Conservation (phyloP, 208 protist species). For the Wallacemonas sp. region DNA sequence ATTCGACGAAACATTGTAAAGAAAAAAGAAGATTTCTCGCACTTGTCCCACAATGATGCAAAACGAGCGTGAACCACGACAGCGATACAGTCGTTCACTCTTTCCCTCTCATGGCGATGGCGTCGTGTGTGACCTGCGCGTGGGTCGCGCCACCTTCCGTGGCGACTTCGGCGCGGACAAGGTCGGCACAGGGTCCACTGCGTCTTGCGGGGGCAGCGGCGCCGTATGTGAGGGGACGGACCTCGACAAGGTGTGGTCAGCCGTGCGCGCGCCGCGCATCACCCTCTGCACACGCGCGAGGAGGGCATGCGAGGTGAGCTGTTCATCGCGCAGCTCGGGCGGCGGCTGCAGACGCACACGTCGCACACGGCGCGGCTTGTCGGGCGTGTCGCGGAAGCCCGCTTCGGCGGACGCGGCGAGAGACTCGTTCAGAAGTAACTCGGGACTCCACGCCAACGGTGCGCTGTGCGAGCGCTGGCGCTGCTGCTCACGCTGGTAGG, state of each 20-base stretch:
- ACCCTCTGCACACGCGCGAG: background rate
- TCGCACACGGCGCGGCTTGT: background rate
- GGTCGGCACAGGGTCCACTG: too few relatives aligned
- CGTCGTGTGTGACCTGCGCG: slow-evolving; percentile 7
- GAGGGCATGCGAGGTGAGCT: too few relatives aligned
- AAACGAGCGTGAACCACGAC: slow-evolving; percentile 5
- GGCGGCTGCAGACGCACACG: slow-evolving; percentile 9
- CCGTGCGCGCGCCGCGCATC: too few relatives aligned
- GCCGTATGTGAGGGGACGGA: too few relatives aligned
- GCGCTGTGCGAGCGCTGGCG: background rate
- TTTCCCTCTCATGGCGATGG: background rate
- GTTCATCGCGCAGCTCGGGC: background rate
- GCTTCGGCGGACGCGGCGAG: background rate
- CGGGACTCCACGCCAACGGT: background rate
- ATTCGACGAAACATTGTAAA: background rate
- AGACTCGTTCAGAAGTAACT: background rate
- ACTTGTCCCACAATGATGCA: slow-evolving; percentile 3
- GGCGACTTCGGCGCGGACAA: slow-evolving; percentile 47
- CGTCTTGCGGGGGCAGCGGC: too few relatives aligned
- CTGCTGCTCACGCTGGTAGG: background rate
- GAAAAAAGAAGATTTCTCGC: slow-evolving; percentile 3
- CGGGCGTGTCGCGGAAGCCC: background rate
- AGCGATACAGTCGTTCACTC: background rate
- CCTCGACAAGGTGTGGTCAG: too few relatives aligned
- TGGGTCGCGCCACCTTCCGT: slow-evolving; percentile 52